Base-by-base conservation (phyloP, 2,329 filamentous ascomycete species). In the Aspergillus ruber region DNA sequence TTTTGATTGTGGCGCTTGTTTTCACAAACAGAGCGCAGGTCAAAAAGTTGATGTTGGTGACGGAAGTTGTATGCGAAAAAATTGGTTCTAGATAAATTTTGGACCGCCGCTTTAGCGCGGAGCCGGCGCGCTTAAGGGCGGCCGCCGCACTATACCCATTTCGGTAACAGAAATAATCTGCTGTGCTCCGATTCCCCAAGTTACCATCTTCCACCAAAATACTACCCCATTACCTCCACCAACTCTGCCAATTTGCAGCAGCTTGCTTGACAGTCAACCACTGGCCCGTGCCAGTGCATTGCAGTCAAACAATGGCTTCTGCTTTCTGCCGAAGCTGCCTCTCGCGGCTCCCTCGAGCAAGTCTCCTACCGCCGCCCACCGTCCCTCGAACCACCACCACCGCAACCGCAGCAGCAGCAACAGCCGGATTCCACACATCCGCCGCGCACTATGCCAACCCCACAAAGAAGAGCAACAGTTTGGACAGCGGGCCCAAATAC, bases 261-360 rank as follows among this genome's bases (percentile, higher is more conserved):
- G 52, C 49, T 48, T 47, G 55, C 48, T 60, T 58, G 59, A 62
- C 56, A 56, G 50, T 58, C 48, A 47, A 43, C 48, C 56, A 56
- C 62, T 62, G 60, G 62, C 40, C 46, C 25, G 64, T 47, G 63
- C 64, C 62, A 56, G 63, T 64, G 62, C 52, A 46, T 45, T 40
- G 53, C 56, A 59, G 52, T 50, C 25, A 29, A 12, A 56, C 65
- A 63, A 82, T 82, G 80, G 76, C 78, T 61, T 78, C 77, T 50
- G 68, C 73, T 47, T 78, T 74, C 60, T 80, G 79, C 69, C 79
- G 78, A 76, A 75, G 76, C 70, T 81, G 79, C 68, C 73, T 82
- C 38, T 70, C 74, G 49, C 69, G 76, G 70, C 62, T 71, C 52
- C 57, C 63, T 53, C 61, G 61, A 63, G 56, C 62, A 50, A 35